Base-by-base conservation (phyloP, 2,329 filamentous ascomycete species). In the Dothiorella sarmentorum region DNA sequence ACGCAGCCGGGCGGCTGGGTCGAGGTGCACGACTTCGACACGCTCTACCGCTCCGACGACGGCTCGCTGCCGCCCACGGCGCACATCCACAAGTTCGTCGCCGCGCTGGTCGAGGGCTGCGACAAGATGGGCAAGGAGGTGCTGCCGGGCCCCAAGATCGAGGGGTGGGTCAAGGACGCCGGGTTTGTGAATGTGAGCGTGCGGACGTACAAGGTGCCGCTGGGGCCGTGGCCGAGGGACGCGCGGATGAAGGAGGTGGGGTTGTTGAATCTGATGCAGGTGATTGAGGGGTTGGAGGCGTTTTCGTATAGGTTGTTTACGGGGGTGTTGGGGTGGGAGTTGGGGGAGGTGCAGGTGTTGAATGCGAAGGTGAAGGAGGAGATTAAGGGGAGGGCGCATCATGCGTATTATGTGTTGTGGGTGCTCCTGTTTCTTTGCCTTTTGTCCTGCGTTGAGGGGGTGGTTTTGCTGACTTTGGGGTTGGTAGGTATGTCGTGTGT, bases 1-100 rank as follows among this genome's bases (percentile, higher is more conserved):
- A 58, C 56, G 4, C 31, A 76, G 0, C 78, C 77, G 0, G 78
- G 77, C 3, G 79, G 79, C 3, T 82, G 75, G 72, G 68, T 80
- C 17, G 80, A 82, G n/a, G 62, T 66, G 26, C 9, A 31, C 7
- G 10, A 15, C 11, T 9, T 15, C 5, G 7, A 17, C 29, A 3
- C 13, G 29, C 13, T 31, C 3, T 31, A 31, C 7, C 29, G 29
- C 29, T 71, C 69, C 63, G 64, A 67, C 64, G 71, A 75, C 64
- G 71, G 67, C 45, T 73, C 62, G 11, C 60, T 69, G 64, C 61
- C 29, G 27, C 20, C 57, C 2, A 40, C 55, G 1, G 26, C 55
- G 6, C 35, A 27, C 4, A 13, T 58, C 15, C 43, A 47, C 4
- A 38, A 47, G 15, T 37, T 55, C 13, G 33, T 51, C 7, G 33